Evolutionary conservation across 352 stramenopile species (phyloP).

Genomic region (Phytophthora megakarya): DNA sequence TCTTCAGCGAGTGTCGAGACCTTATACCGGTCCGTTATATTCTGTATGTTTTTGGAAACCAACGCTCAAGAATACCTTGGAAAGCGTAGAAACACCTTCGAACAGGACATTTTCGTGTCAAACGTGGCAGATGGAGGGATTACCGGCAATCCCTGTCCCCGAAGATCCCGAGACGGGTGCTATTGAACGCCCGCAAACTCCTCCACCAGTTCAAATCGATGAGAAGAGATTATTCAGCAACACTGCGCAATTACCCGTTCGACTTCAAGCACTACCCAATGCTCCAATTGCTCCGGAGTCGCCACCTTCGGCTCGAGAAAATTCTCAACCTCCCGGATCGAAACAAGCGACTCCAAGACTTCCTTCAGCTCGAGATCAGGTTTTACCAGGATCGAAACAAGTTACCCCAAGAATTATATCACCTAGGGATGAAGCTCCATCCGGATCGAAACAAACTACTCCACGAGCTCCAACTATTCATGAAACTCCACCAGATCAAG

Average conservation of each 20-base stretch:
- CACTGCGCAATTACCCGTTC: conserved; percentile 23
- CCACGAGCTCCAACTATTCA: conserved; percentile 8
- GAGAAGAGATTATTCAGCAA: conserved; percentile 29
- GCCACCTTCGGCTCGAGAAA: conserved; percentile 13
- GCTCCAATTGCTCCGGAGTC: conserved; percentile 23
- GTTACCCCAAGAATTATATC: conserved; percentile 10
- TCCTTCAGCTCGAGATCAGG: conserved; percentile 18
- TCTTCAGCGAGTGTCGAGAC: neutral
- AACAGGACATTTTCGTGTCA: conserved; percentile 5
- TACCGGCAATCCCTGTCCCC: conserved; percentile 73
- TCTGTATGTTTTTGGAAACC: conserved; percentile 26
- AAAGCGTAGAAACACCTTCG: conserved; percentile 13
- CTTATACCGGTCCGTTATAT: conserved; percentile 21
- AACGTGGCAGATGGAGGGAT: conserved; percentile 27
- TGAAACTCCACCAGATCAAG: conserved; percentile 1
- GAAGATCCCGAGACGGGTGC: conserved; percentile 65
- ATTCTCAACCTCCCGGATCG: conserved; percentile 16
- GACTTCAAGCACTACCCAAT: conserved; percentile 27
- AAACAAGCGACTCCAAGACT: conserved; percentile 19
- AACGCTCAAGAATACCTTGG: conserved; percentile 12
- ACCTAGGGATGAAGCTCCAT: conserved; percentile 13
- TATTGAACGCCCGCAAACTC: conserved; percentile 72
- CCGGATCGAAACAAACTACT: conserved; percentile 19
- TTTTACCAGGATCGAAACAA: conserved; percentile 16
- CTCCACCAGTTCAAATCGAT: conserved; percentile 45